phyloP scores from a whole-genome alignment of 768 basidiomycete genomes.

The Mycena capillaripes region DNA sequence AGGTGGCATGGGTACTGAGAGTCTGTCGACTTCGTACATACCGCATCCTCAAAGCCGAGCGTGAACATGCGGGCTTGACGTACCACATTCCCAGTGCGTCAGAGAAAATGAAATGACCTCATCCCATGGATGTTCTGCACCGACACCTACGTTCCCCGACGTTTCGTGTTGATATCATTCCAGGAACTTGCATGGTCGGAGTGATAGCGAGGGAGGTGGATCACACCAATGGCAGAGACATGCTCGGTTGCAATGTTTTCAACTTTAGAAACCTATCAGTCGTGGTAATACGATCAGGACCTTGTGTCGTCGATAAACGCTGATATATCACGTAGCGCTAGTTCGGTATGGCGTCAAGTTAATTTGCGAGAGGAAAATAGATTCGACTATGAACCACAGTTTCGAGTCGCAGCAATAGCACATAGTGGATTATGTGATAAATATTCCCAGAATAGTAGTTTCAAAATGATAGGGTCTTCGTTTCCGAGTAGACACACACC shows the following conservation, averaged over 20 bases:
- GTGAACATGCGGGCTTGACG: not conserved
- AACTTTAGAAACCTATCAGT: not conserved
- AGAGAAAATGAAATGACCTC: not conserved
- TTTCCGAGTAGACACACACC: not conserved
- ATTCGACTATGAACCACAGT: not conserved
- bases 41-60: not conserved
- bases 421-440: not conserved
- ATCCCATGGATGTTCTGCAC: not conserved
- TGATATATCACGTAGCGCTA: constrained; percentile 7
- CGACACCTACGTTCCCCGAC: not conserved
- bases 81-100: not conserved
- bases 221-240: not conserved
- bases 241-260: not conserved
- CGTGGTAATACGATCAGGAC: too few relatives aligned
- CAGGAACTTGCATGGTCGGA: not conserved
- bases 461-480: not conserved
- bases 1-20: not conserved
- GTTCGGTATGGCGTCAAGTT: not conserved
- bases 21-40: not conserved
- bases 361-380: not conserved
- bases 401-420: not conserved
- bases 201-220: not conserved
- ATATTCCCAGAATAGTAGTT: not conserved
- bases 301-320: not conserved
- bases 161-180: not conserved